These are phyloP conservation scores for Rosa lucieae DNA, from an alignment of 306 rosid genomes.

Conservation along the genomic window DNA sequence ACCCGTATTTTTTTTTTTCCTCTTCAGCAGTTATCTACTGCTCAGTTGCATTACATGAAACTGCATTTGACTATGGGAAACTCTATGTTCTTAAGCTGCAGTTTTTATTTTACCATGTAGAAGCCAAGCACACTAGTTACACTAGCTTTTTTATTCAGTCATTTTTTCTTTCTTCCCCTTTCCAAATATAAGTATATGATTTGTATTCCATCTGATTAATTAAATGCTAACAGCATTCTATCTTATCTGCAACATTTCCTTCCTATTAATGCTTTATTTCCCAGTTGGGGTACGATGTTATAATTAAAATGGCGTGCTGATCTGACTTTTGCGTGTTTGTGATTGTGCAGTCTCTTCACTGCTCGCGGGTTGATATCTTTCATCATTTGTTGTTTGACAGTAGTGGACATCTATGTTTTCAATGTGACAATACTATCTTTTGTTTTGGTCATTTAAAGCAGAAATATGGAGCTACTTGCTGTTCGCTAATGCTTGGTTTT, in stretches of 20 bases:
- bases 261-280: not conserved
- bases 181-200: not conserved
- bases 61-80: not conserved
- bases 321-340: not conserved
- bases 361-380: not conserved
- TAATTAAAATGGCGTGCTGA: not conserved
- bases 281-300: not conserved
- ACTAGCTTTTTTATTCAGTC: not conserved
- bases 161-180: not conserved
- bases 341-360: not conserved
- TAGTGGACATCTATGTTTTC: not conserved
- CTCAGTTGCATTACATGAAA: not conserved
- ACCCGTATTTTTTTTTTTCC: not conserved
- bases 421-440: not conserved
- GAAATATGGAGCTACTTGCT: not conserved
- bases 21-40: not conserved
- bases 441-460: not conserved
- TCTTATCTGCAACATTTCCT: not conserved
- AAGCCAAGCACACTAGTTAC: not conserved
- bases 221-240: not conserved
- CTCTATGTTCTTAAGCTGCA: not conserved
- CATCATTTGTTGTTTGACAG: not conserved
- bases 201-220: not conserved
- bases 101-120: not conserved
- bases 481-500: not conserved